Conservation (phyloP, 331 rosid species). For the Quercus tomentella region DNA sequence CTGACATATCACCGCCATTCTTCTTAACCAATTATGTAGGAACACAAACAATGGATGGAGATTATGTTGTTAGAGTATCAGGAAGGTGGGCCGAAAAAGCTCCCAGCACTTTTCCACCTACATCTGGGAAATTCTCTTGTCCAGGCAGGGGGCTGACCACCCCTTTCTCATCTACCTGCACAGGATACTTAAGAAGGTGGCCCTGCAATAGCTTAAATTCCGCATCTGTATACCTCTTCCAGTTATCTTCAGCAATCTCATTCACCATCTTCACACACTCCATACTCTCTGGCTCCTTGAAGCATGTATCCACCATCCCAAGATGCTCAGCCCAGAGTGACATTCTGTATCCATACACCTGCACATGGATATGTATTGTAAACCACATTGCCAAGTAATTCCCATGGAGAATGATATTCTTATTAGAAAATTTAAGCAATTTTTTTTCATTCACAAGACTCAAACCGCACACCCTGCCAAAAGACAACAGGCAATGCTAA, state of each 20-base stretch:
- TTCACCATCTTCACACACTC: conserved; percentile 72
- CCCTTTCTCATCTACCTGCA: conserved; percentile 54
- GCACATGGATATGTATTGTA: conserved; percentile 16
- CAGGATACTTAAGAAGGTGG: conserved; percentile 82
- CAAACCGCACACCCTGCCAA: not conserved
- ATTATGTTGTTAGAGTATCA: conserved; percentile 70
- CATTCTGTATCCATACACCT: conserved; percentile 92
- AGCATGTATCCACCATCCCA: conserved; percentile 40
- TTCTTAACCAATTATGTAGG: not conserved
- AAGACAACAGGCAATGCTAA: not conserved
- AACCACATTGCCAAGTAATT: not conserved
- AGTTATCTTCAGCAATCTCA: conserved; percentile 55
- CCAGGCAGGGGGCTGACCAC: conserved; percentile 41
- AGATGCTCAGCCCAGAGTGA: conserved; percentile 94
- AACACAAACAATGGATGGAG: conserved; percentile 1
- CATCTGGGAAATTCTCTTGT: conserved; percentile 69
- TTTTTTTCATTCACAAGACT: not conserved
- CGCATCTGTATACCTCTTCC: conserved; percentile 47
- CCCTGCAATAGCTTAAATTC: conserved; percentile 51
- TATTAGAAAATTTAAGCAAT: not conserved
- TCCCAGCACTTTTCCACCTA: conserved; percentile 78
- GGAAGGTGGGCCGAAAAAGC: conserved; percentile 48
- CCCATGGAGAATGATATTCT: not conserved
- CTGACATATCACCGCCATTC: not conserved
- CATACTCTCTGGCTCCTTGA: conserved; percentile 62